Evolutionary conservation across 2,329 filamentous ascomycete genomes (phyloP).

Genomic region (Fusarium sublunatum): DNA sequence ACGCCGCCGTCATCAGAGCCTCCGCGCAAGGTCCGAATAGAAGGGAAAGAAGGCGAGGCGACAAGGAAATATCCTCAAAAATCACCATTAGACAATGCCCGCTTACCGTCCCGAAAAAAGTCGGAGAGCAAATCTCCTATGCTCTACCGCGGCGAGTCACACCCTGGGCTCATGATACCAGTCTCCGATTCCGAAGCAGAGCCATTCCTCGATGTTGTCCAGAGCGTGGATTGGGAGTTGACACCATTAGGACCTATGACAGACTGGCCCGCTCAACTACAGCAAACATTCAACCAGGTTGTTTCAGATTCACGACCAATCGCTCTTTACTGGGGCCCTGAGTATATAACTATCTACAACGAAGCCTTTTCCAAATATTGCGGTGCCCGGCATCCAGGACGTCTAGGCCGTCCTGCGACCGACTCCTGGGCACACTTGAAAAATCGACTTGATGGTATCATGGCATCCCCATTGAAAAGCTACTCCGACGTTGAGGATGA

Average conservation of each 20-base stretch:
- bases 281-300: conserved; percentile 58
- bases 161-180: conserved; percentile 50
- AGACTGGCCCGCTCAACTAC: conserved; percentile 60
- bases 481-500: conserved; percentile 56
- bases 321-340: conserved; percentile 72
- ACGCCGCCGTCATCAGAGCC: conserved; percentile 48
- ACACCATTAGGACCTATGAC: conserved; percentile 61
- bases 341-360: conserved; percentile 74
- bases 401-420: conserved; percentile 70
- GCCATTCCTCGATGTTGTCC: conserved; percentile 55
- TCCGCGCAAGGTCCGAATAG: conserved; percentile 49
- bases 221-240: conserved; percentile 59
- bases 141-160: conserved; percentile 48
- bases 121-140: conserved; percentile 44
- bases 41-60: conserved; percentile 38
- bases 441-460: conserved; percentile 52
- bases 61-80: conserved; percentile 39
- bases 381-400: conserved; percentile 70
- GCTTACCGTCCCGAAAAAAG: conserved; percentile 36
- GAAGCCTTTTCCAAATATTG: conserved; percentile 72
- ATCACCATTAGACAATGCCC: conserved; percentile 37
- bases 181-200: conserved; percentile 52
- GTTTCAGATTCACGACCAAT: conserved; percentile 61
- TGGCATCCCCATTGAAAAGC: conserved; percentile 45
- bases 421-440: conserved; percentile 70